Percentiles rank a stretch among this genome's conserved stretches.
Evolutionary conservation across 257 asterid genomes (phyloP).

Genomic region (Nicotiana paniculata): DNA sequence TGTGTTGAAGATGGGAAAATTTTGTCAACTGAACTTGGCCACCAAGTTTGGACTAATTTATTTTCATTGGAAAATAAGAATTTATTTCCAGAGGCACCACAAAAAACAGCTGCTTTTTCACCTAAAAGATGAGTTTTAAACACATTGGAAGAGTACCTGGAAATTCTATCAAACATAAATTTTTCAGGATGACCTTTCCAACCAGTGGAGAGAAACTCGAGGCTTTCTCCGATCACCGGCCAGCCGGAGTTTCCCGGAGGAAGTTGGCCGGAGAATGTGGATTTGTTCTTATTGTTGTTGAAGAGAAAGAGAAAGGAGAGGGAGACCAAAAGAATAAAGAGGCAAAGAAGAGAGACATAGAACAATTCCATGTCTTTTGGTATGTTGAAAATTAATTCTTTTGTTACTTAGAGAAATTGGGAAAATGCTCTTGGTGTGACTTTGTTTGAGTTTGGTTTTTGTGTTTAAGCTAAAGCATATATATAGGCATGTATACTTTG

Average conservation of each 20-base stretch:
- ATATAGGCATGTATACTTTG: slow-evolving; percentile 3
- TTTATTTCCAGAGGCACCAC: slow-evolving; percentile 35
- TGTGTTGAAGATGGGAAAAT: slow-evolving; percentile 42
- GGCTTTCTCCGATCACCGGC: slow-evolving; percentile 51
- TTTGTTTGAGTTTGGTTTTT: not conserved
- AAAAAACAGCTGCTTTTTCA: slow-evolving; percentile 31
- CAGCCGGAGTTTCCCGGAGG: slow-evolving; percentile 50
- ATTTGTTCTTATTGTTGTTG: slow-evolving; percentile 31
- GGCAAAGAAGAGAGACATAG: slow-evolving; percentile 42
- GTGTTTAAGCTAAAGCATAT: not conserved
- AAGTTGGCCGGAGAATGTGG: slow-evolving; percentile 4
- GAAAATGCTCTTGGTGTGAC: slow-evolving; percentile 5
- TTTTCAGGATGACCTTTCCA: slow-evolving; percentile 56
- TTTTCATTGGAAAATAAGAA: slow-evolving; percentile 59
- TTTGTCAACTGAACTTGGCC: slow-evolving; percentile 47
- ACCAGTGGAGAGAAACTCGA: slow-evolving; percentile 44
- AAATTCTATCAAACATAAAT: slow-evolving; percentile 42
- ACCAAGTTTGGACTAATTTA: slow-evolving; percentile 53
- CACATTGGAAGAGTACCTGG: slow-evolving; percentile 29
- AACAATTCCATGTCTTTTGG: slow-evolving; percentile 40
- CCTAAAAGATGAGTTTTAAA: slow-evolving; percentile 42
- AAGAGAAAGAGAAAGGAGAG: slow-evolving; percentile 50
- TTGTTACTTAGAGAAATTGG: not conserved
- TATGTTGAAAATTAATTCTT: not conserved
- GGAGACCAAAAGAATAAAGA: slow-evolving; percentile 33